Percentiles rank a stretch among this genome's conserved stretches.
These are phyloP conservation scores for Fusarium sp. DNA, from an alignment of 2,329 filamentous ascomycete species.

Conservation along the genomic window DNA sequence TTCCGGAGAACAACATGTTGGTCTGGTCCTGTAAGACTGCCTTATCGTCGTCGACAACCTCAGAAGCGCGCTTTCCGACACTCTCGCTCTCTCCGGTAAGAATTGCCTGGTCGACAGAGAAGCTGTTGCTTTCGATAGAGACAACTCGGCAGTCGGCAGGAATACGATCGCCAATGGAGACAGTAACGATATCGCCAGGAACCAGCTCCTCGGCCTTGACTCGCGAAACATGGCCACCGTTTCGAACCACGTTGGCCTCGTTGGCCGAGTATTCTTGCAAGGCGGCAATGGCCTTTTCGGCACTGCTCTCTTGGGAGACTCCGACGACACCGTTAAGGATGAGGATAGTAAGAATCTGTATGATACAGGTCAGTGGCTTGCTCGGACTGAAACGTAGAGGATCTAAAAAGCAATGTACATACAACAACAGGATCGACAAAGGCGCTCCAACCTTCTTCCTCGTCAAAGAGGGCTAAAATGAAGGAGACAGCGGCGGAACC, in stretches of 20 bases:
- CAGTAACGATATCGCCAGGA: constrained; percentile 89
- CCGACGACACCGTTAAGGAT: constrained; percentile 97
- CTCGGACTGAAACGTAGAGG: background rate
- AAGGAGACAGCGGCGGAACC: constrained; percentile 95
- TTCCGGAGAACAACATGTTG: constrained; percentile 99
- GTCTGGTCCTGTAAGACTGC: constrained; percentile 97
- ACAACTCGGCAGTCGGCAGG: constrained; percentile 94
- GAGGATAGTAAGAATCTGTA: constrained; percentile 92
- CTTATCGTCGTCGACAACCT: constrained; percentile 78
- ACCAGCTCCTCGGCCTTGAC: constrained; percentile 98
- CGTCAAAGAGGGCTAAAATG: constrained; percentile 90
- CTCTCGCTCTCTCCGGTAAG: constrained; percentile 98
- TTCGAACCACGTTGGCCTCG: constrained; percentile 91
- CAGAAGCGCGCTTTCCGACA: constrained; percentile 82
- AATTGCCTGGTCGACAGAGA: constrained; percentile 95
- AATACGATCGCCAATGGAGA: constrained; percentile 91
- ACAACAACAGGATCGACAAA: constrained; percentile 97
- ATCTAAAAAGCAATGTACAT: constrained; percentile 58
- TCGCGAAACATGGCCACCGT: constrained; percentile 79
- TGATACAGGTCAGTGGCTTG: constrained; percentile 17
- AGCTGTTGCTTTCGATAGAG: constrained; percentile 95
- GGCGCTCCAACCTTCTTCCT: constrained; percentile 93
- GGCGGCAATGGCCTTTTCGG: constrained; percentile 97
- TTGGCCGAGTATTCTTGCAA: constrained; percentile 99
- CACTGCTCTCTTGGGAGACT: constrained; percentile 98